Evolutionary conservation across 2,329 filamentous ascomycete species (phyloP), one percentile per base, ranked within the genome.

Genomic region (Fusarium sp.): DNA sequence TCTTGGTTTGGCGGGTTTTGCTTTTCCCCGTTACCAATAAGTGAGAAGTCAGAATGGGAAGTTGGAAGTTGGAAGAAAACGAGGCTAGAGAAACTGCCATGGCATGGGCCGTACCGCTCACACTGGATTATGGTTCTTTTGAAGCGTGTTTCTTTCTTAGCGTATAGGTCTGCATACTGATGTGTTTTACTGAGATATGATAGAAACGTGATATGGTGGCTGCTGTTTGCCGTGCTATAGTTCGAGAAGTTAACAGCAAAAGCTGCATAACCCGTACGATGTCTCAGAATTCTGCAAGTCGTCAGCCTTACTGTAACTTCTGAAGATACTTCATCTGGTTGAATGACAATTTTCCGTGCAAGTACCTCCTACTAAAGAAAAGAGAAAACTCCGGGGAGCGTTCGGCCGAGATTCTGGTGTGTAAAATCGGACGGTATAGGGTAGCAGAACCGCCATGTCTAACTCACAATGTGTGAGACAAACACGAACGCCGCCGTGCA

Each of bases 41-140:
- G 16, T n/a, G 13, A 1, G 16, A 28, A 9, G 50, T 30, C 10
- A 37, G 6, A 20, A 23, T 23, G 23, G 23, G 23, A 23, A 23
- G 23, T 23, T 23, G 23, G 23, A 23, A 23, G 23, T 23, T 23
- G 23, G n/a, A 18, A 57, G 16, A n/a, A 37, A 20, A 50, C n/a
- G 4, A 50, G 28, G 18, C 37, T 62, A 61, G 40, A 40, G 20
- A 36, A 11, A 46, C 28, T 30, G 20, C 42, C 30, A 41, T 50
- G 65, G 66, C 34, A 70, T 69, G 66, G 66, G 66, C 66, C 66
- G 66, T 67, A 54, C 66, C 66, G 66, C 66, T 70, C 62, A 70
- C 62, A 63, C 53, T 26, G 42, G n/a, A 50, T 30, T 16, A 18
- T 16, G 7, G 33, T 28, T 34, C 12, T 9, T 13, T 37, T 16